Conservation (phyloP, 202 grass and related monocot genomes). For the Panicum hallii region DNA sequence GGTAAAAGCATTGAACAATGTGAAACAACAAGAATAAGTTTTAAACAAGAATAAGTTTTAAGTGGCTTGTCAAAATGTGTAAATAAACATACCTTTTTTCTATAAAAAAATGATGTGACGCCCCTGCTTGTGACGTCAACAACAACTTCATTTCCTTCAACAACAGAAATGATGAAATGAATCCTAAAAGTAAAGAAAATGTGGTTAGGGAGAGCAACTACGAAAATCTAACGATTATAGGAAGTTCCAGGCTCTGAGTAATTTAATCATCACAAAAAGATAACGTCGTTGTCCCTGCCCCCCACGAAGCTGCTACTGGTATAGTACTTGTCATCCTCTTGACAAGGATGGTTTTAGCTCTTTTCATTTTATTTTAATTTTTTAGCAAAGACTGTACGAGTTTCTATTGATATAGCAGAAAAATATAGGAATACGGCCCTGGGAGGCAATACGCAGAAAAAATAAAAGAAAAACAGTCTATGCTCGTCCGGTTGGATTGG, state of each 20-base stretch:
- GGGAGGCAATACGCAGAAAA: too few relatives aligned
- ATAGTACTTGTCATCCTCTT: background rate
- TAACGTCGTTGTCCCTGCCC: background rate
- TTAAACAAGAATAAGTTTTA: too few relatives aligned
- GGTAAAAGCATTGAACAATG: too few relatives aligned
- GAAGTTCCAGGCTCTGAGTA: background rate
- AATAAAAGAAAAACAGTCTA: too few relatives aligned
- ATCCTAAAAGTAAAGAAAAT: background rate
- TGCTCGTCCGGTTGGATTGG: too few relatives aligned
- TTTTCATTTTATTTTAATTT: background rate
- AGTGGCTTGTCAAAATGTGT: too few relatives aligned
- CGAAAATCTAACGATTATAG: background rate
- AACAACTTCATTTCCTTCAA: background rate
- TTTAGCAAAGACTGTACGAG: too few relatives aligned
- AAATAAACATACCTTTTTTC: background rate
- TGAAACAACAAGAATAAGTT: too few relatives aligned
- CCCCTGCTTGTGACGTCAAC: background rate
- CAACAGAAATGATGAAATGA: background rate
- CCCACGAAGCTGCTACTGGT: background rate
- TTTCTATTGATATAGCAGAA: too few relatives aligned
- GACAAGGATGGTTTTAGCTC: conserved; percentile 6
- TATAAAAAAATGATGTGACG: background rate
- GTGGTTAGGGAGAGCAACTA: too few relatives aligned
- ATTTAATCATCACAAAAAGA: conserved; percentile 17
- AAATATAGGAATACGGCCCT: too few relatives aligned